Base-by-base conservation (phyloP, 2,329 filamentous ascomycete species). In the Arthroderma sp. region DNA sequence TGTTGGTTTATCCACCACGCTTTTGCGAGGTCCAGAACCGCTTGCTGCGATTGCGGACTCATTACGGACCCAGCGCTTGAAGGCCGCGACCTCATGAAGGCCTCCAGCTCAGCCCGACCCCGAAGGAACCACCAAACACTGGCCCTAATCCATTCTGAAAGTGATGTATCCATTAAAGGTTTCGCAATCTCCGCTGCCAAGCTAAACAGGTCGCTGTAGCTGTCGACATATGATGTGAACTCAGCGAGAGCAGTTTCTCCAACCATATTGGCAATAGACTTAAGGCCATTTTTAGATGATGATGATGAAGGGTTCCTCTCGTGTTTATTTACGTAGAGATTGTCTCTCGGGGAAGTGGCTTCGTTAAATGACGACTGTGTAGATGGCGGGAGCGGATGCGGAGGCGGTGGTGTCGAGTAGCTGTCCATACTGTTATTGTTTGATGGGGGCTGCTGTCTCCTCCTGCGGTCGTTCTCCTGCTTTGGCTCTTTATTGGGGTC, bases 71-170 rank as follows among this genome's bases (percentile, higher is more conserved):
- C 72, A 4, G 73, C 68, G 36, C 64, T 70, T 32, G 68, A 65
- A 29, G 80, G 73, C 5, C 77, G 73, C 43, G 77, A 79, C 48
- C 85, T 74, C 39, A 93, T 79, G 34, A 81, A 71, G 8, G 67
- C 63, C 60, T 94, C 88, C 42, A 94, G 70, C 6, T 80, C 78
- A 56, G 80, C 77, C 49, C 87, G 80, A 15, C 87, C 88, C 53
- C 78, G 82, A 38, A 94, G 59, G 56, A 94, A 93, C 88, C 88
- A 95, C 88, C 88, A 95, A 0, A 85, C 68, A 3, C 78, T 80
- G 27, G 80, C 81, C 47, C 84, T 75, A 6, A 82, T 71, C 68
- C 88, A 82, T 48, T 86, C 77, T 39, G 73, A 70, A 0, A 82
- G 71, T 0, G 77, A 68, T 42, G 77, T 81, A 29, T 74, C 71